Conservation (phyloP, 306 rosid genomes). For the Cicer pinnatifidum region DNA sequence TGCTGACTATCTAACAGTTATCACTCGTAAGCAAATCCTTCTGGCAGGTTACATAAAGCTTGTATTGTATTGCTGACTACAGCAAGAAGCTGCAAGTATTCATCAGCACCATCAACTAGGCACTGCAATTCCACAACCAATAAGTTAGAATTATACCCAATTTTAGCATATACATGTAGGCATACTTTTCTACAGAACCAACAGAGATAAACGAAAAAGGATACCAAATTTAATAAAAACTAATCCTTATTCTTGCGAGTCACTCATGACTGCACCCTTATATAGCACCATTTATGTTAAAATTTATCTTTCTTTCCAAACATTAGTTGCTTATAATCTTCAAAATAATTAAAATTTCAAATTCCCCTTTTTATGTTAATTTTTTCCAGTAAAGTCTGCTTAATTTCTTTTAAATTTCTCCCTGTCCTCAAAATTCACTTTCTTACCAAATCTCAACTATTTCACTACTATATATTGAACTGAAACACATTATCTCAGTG, state of each 20-base stretch:
- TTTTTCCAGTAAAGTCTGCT: background rate
- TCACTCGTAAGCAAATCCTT: conserved; percentile 53
- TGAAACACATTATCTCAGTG: background rate
- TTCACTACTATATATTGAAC: background rate
- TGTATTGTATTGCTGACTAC: conserved; percentile 75
- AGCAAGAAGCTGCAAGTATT: conserved; percentile 88
- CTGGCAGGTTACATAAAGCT: conserved; percentile 68
- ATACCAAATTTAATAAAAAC: background rate
- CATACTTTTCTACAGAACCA: background rate
- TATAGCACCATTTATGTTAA: background rate
- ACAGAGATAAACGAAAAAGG: background rate
- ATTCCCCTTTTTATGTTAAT: background rate
- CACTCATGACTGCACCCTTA: background rate
- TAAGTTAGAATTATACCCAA: conserved; percentile 34
- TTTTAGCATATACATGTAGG: conserved; percentile 3
- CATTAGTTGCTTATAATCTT: conserved; percentile 10
- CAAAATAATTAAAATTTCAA: background rate
- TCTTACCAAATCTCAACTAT: background rate
- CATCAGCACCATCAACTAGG: conserved; percentile 88
- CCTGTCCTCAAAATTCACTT: background rate
- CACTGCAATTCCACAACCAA: conserved; percentile 60
- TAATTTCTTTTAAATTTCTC: background rate
- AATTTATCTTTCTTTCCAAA: conserved; percentile 8
- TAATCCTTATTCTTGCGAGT: background rate
- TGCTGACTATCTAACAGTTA: conserved; percentile 35